phyloP scores from a whole-genome alignment of 148 eudicot genomes.

The Cornus suecica region DNA sequence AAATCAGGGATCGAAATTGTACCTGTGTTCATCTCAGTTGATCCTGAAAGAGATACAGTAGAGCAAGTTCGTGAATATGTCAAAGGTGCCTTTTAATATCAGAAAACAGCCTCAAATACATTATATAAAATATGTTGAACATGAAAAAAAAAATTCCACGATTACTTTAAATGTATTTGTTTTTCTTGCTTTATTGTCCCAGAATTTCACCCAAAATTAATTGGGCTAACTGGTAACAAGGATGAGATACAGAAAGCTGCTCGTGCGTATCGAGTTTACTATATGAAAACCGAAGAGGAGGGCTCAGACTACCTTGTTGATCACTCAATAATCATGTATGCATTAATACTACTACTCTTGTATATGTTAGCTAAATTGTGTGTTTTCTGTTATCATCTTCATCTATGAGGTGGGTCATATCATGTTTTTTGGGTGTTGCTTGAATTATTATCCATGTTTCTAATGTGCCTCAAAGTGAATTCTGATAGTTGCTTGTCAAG shows the following conservation, averaged over 20 bases:
- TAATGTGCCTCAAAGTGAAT: not conserved
- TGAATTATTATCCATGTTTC: not conserved
- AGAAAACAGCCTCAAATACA: not conserved
- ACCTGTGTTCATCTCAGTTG: constrained; percentile 91
- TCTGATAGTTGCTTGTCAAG: not conserved
- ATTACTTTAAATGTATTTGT: not conserved
- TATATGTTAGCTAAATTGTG: not conserved
- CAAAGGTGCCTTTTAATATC: constrained; percentile 43
- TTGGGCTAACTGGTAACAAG: constrained; percentile 84
- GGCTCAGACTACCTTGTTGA: constrained; percentile 97
- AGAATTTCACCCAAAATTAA: constrained; percentile 89
- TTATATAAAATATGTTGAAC: not conserved
- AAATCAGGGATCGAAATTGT: constrained; percentile 69
- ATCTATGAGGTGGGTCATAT: not conserved
- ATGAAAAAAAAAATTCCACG: not conserved
- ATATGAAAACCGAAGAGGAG: constrained; percentile 94
- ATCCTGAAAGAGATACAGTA: constrained; percentile 96
- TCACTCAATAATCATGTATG: constrained; percentile 96
- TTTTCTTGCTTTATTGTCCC: constrained; percentile 14
- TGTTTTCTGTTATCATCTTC: not conserved
- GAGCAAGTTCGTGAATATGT: constrained; percentile 94
- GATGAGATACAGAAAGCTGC: constrained; percentile 86
- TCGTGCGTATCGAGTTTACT: constrained; percentile 90
- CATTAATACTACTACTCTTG: not conserved
- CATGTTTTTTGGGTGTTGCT: not conserved